A percentile compares a stretch with the other conserved stretches of the same genome.
phyloP scores from a whole-genome alignment of 306 rosid species.

The Cicer pinnatifidum region DNA sequence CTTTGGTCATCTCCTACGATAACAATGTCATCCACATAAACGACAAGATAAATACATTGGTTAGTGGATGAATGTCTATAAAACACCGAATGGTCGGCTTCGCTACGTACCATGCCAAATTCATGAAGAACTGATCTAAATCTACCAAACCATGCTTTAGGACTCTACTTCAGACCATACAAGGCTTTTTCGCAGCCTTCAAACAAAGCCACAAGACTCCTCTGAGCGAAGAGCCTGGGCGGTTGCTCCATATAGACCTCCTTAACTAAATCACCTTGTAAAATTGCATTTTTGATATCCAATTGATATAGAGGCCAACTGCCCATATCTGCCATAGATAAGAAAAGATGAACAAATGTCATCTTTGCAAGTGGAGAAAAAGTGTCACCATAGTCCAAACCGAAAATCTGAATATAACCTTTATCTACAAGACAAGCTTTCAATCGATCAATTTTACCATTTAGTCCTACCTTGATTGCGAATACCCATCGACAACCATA shows the following conservation, averaged over 20 bases:
- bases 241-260: background rate
- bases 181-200: background rate
- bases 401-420: no score
- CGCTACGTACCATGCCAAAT: background rate
- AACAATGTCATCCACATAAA: background rate
- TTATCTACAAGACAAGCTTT: background rate
- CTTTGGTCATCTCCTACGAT: no score
- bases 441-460: background rate
- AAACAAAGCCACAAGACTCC: background rate
- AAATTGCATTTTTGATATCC: no score
- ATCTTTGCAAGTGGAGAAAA: no score
- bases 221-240: background rate
- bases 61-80: background rate
- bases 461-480: background rate
- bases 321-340: no score
- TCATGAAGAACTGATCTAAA: background rate
- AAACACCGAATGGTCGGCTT: background rate
- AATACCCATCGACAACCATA: background rate
- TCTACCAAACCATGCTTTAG: background rate
- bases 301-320: no score
- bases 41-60: background rate
- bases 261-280: background rate
- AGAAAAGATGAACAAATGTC: no score
- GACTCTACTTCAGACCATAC: background rate
- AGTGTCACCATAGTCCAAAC: no score